Conservation (phyloP, 139 green algal genomes). For the Micromonas pusilla region DNA sequence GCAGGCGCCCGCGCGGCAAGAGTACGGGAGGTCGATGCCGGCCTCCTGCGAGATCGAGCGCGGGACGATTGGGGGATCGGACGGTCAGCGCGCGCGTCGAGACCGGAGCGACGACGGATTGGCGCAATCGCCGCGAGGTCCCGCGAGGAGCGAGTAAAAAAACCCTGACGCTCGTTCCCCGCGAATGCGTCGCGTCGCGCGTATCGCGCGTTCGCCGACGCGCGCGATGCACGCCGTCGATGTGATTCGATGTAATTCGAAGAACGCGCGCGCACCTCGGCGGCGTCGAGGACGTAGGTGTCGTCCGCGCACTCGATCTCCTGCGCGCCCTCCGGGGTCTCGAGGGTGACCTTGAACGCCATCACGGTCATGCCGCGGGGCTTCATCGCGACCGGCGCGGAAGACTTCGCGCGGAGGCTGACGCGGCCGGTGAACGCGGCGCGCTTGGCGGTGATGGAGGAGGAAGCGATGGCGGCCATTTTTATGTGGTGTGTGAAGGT, state of each 20-base stretch:
- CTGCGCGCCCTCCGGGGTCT: conserved; percentile 55
- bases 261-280: conserved; percentile 42
- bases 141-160: no score
- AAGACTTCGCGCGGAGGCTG: background rate
- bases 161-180: no score
- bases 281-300: conserved; percentile 74
- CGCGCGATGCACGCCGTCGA: background rate
- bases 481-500: background rate
- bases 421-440: conserved; percentile 6
- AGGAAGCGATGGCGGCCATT: conserved; percentile 10
- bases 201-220: background rate
- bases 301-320: conserved; percentile 64
- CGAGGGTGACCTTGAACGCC: conserved; percentile 62
- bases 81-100: background rate
- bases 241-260: no score
- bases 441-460: background rate
- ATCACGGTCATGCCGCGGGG: conserved; percentile 5
- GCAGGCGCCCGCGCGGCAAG: conserved; percentile 76
- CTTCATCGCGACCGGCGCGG: conserved; percentile 8
- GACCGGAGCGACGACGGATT: background rate
- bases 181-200: background rate
- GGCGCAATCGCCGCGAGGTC: background rate
- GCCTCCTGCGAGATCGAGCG: conserved; percentile 46
- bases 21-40: conserved; percentile 81
- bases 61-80: background rate